phyloP scores from a whole-genome alignment of 2,329 filamentous ascomycete species.

The Alternaria brassicicola region DNA sequence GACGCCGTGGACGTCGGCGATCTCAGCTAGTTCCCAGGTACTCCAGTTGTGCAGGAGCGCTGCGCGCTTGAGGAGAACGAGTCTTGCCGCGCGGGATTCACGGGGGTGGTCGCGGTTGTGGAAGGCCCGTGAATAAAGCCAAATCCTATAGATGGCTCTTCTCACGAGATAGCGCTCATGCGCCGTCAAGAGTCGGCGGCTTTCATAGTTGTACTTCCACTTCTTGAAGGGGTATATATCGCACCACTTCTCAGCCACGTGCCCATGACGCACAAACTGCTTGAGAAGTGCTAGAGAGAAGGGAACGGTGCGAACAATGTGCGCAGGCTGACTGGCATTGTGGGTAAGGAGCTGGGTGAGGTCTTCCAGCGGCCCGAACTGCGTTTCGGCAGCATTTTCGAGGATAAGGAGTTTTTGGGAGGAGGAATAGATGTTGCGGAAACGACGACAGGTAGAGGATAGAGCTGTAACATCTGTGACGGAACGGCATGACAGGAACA shows the following conservation, averaged over 20 bases:
- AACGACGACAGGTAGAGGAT: constrained; percentile 60
- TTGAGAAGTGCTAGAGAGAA: constrained; percentile 62
- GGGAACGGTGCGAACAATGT: constrained; percentile 59
- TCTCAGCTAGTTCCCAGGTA: constrained; percentile 62
- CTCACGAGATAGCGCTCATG: constrained; percentile 60
- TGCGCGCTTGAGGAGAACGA: constrained; percentile 58
- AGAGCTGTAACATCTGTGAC: constrained; percentile 62
- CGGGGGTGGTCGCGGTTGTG: constrained; percentile 60
- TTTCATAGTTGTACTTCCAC: constrained; percentile 64
- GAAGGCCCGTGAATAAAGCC: constrained; percentile 66
- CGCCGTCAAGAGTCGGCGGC: constrained; percentile 59
- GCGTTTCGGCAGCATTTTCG: constrained; percentile 58
- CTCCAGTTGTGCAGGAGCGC: constrained; percentile 65
- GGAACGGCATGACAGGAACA: constrained; percentile 60
- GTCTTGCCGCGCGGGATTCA: constrained; percentile 55
- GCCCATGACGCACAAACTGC: constrained; percentile 61
- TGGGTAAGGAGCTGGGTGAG: constrained; percentile 66
- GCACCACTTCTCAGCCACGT: constrained; percentile 63
- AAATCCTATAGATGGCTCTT: constrained; percentile 65
- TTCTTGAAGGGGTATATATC: constrained; percentile 68
- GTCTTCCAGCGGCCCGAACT: constrained; percentile 65
- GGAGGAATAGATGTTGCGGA: constrained; percentile 59
- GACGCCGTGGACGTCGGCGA: constrained; percentile 63
- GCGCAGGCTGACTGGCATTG: constrained; percentile 64
- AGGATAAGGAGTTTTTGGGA: constrained; percentile 63